A percentile compares a stretch with the other conserved stretches of the same genome.
These are phyloP conservation scores for Tylopilus balloui DNA, from an alignment of 768 basidiomycete species.

Conservation along the genomic window DNA sequence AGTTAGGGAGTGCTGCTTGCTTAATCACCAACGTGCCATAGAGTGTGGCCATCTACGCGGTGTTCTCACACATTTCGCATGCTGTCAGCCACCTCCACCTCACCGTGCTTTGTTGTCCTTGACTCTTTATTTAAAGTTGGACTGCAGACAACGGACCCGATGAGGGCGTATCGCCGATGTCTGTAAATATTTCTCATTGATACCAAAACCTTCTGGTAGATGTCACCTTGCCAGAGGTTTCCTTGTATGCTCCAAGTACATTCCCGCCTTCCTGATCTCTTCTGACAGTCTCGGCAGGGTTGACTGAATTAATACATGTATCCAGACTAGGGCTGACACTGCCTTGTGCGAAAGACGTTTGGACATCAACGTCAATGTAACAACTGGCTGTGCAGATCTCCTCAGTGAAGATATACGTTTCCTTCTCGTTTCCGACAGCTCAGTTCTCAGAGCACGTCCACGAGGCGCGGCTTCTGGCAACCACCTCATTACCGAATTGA, in stretches of 20 bases:
- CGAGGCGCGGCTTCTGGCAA: conserved; percentile 1
- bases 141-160: conserved; percentile 11
- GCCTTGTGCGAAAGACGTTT: conserved; percentile 7
- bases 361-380: neutral
- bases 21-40: conserved; percentile 40
- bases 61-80: conserved; percentile 5
- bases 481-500: neutral
- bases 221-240: conserved; percentile 5
- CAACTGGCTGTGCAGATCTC: conserved; percentile 9
- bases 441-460: conserved; percentile 6
- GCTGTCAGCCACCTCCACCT: neutral
- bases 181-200: conserved; percentile 16
- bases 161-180: conserved; percentile 7
- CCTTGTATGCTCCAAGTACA: conserved; percentile 2
- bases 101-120: conserved; percentile 4
- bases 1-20: conserved; percentile 77
- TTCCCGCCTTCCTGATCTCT: conserved; percentile 6
- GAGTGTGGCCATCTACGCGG: conserved; percentile 4
- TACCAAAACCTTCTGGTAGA: conserved; percentile 16
- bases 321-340: conserved; percentile 2
- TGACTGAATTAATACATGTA: conserved; percentile 2
- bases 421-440: conserved; percentile 5
- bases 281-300: conserved; percentile 11
- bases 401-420: neutral
- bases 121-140: conserved; percentile 10